Base-by-base conservation (phyloP, 306 rosid species). In the Argentina anserina region DNA sequence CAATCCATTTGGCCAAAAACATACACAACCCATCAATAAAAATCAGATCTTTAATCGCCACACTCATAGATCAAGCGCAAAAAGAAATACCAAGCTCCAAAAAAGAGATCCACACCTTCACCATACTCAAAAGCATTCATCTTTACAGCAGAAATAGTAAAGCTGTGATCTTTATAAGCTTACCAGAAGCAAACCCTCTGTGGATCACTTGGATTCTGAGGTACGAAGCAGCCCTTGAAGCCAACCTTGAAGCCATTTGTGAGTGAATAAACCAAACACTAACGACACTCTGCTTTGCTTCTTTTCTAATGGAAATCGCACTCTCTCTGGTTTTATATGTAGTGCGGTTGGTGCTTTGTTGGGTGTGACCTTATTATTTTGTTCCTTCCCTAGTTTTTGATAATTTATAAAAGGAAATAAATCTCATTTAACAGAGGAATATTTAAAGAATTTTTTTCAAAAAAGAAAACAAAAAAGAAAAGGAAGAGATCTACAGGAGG, bases 211-310 rank as follows among this genome's bases (percentile, higher is more conserved):
- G 85, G 83, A 92, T 74, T 87, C 86, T 86, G 43, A 92, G 93
- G 77, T 70, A 80, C 0, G 96, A 92, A 59, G 96, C 93, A 61
- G 91, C 90, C 73, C 91, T 84, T 66, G 98, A 85, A 65, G 97
- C 96, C 75, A 85, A 81, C 39, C 87, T 80, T 63, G 89, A 78
- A 75, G 98, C 98, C 98, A 92, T 90, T 23, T 20, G 62, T 68
- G 65, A 33, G 74, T n/a, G 65, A 28, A 59, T 12, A 66, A 2
- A 55, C 67, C 56, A 29, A 72, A 58, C 50, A 66, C 76, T 3
- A 50, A 33, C 65, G 26, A 69, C 65, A 56, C 36, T 34, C 65
- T 37, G 66, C 33, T 18, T 5, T 1, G 36, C 56, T 10, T 43
- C 5, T 20, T 56, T 7, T 28, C 25, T 15, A 21, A 49, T 61